Conservation (phyloP, 2,329 filamentous ascomycete genomes). For the Claviceps maximensis region DNA sequence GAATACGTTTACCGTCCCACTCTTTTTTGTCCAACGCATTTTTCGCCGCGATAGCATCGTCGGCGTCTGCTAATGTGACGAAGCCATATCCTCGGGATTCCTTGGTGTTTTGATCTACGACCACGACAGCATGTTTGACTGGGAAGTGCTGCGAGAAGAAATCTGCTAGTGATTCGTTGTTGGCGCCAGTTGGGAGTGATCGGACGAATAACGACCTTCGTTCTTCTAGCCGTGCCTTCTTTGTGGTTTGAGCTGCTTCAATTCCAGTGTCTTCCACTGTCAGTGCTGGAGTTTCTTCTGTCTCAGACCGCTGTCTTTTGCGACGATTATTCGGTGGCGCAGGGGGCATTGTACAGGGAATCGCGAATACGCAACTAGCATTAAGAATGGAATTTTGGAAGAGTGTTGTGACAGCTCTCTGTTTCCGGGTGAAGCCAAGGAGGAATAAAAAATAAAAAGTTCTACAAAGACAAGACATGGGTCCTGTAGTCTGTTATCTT, state of each 20-base stretch:
- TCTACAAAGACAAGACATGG: background rate
- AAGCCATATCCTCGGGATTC: slow-evolving; percentile 88
- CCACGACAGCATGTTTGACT: slow-evolving; percentile 90
- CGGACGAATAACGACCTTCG: slow-evolving; percentile 78
- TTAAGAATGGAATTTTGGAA: background rate
- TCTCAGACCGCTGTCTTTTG: slow-evolving; percentile 22
- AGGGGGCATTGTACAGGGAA: background rate
- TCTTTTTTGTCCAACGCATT: slow-evolving; percentile 67
- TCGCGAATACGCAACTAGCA: background rate
- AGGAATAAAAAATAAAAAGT: background rate
- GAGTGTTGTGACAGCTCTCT: background rate
- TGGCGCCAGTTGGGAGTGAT: slow-evolving; percentile 64
- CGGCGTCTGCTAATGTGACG: slow-evolving; percentile 87
- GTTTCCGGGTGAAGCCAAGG: background rate
- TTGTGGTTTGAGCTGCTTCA: slow-evolving; percentile 24
- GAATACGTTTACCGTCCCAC: slow-evolving; percentile 69
- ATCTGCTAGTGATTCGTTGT: slow-evolving; percentile 68
- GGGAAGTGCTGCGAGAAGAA: slow-evolving; percentile 92
- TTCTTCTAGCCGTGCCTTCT: slow-evolving; percentile 46
- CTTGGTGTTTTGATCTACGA: slow-evolving; percentile 75
- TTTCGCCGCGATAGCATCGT: slow-evolving; percentile 73
- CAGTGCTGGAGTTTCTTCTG: slow-evolving; percentile 18
- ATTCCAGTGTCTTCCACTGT: slow-evolving; percentile 20
- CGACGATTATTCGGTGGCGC: slow-evolving; percentile 14
- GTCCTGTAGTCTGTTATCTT: slow-evolving; percentile 10